A percentile compares a stretch with the other conserved stretches of the same genome.
phyloP scores from a whole-genome alignment of 1,139 yeast species.

The Entelexis paramagnoliae region DNA sequence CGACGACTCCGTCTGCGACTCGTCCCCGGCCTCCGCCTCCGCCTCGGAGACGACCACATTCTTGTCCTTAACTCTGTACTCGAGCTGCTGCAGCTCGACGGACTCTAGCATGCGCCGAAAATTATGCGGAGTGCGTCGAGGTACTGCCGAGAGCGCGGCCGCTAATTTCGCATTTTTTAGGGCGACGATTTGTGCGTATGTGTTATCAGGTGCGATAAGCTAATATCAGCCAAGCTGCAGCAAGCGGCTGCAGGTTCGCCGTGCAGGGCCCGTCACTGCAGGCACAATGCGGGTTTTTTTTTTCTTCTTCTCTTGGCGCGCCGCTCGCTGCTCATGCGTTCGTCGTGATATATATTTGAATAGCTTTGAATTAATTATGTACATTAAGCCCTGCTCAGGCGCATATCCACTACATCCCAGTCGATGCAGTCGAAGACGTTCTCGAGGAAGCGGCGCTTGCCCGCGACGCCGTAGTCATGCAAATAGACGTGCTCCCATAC shows the following conservation, averaged over 20 bases:
- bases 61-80: neutral
- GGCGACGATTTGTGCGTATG: neutral
- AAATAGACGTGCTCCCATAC: conserved; percentile 84
- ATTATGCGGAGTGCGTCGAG: neutral
- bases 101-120: conserved; percentile 4
- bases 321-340: no score
- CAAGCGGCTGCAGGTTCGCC: neutral
- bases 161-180: neutral
- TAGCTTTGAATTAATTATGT: neutral
- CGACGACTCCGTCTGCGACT: neutral
- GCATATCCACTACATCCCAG: conserved; percentile 60
- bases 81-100: conserved; percentile 11
- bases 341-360: no score
- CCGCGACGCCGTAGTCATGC: conserved; percentile 74
- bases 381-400: conserved; percentile 12
- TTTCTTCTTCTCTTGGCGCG: neutral
- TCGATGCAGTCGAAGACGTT: conserved; percentile 70
- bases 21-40: no score
- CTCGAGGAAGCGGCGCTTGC: conserved; percentile 63
- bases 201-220: conserved; percentile 9
- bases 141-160: neutral
- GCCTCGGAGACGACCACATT: neutral
- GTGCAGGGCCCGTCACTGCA: neutral
- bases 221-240: conserved; percentile 1
- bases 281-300: neutral